A percentile compares a stretch with the other conserved stretches of the same genome.
phyloP scores from a whole-genome alignment of 768 basidiomycete genomes.

The Lactifluus piperatus region DNA sequence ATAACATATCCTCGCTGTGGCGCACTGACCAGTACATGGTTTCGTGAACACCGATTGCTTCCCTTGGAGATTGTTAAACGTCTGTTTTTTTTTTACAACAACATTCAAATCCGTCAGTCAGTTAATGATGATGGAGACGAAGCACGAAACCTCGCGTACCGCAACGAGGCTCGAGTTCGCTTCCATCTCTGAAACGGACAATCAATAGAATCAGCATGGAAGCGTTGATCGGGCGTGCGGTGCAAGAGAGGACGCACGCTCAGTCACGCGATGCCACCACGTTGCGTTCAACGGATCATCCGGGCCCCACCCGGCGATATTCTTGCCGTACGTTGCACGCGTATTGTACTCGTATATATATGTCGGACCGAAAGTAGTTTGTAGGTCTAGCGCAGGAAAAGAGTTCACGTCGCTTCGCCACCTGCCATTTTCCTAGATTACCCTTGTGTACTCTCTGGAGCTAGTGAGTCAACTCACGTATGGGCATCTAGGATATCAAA shows the following conservation, averaged over 20 bases:
- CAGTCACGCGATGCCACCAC: slow-evolving; percentile 77
- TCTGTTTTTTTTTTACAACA: slow-evolving; percentile 32
- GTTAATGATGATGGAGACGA: not conserved
- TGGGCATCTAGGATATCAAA: slow-evolving; percentile 73
- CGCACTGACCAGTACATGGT: slow-evolving; percentile 53
- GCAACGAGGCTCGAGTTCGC: slow-evolving; percentile 47
- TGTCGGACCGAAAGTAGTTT: slow-evolving; percentile 49
- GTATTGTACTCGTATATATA: slow-evolving; percentile 60
- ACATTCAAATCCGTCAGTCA: not conserved
- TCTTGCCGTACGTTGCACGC: slow-evolving; percentile 54
- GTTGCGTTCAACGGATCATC: slow-evolving; percentile 71
- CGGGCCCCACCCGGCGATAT: slow-evolving; percentile 47
- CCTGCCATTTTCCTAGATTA: slow-evolving; percentile 28
- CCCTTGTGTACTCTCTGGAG: not conserved
- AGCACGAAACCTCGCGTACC: slow-evolving; percentile 27
- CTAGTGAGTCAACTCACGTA: slow-evolving; percentile 42
- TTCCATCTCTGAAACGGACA: slow-evolving; percentile 44
- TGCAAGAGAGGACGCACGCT: slow-evolving; percentile 36
- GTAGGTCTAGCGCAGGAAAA: slow-evolving; percentile 49
- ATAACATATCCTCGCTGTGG: slow-evolving; percentile 65
- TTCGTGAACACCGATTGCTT: slow-evolving; percentile 50
- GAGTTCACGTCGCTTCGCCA: slow-evolving; percentile 57
- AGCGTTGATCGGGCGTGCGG: not conserved
- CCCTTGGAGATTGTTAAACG: slow-evolving; percentile 63
- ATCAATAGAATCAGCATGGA: not conserved